These are phyloP conservation scores for Gonapodya sp. DNA, from an alignment of 192 early-diverging fungal genomes.

Conservation along the genomic window DNA sequence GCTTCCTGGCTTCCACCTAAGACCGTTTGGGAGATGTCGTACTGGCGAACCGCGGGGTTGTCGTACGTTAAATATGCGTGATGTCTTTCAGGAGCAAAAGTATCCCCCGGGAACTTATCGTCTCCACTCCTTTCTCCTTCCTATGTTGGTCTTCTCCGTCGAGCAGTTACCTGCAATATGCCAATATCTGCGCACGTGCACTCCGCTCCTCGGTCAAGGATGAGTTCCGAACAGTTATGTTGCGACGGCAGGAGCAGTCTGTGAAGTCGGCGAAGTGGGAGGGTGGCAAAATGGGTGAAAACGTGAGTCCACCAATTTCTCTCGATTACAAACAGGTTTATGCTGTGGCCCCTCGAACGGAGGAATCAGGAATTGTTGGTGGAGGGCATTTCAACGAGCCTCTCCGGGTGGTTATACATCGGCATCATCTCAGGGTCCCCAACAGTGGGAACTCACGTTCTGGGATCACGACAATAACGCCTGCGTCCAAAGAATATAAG, in stretches of 20 bases:
- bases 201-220: constrained; percentile 78
- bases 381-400: too few relatives aligned
- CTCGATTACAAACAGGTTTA: too few relatives aligned
- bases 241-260: constrained; percentile 65
- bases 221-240: constrained; percentile 50
- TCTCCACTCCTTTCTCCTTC: neutral
- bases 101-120: neutral
- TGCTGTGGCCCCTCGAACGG: too few relatives aligned
- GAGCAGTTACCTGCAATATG: constrained; percentile 74
- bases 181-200: constrained; percentile 67
- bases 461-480: too few relatives aligned
- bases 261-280: constrained; percentile 71
- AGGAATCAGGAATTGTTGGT: too few relatives aligned
- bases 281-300: constrained; percentile 67
- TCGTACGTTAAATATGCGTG: neutral
- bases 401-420: too few relatives aligned
- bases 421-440: too few relatives aligned
- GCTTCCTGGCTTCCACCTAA: too few relatives aligned
- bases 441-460: too few relatives aligned
- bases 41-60: neutral
- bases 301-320: constrained; percentile 38
- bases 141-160: neutral
- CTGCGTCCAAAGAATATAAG: too few relatives aligned
- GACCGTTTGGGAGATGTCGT: too few relatives aligned
- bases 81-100: neutral